These are phyloP conservation scores for Pseudopyrenochaeta lycopersici DNA, from an alignment of 2,329 filamentous ascomycete species.

Conservation along the genomic window DNA sequence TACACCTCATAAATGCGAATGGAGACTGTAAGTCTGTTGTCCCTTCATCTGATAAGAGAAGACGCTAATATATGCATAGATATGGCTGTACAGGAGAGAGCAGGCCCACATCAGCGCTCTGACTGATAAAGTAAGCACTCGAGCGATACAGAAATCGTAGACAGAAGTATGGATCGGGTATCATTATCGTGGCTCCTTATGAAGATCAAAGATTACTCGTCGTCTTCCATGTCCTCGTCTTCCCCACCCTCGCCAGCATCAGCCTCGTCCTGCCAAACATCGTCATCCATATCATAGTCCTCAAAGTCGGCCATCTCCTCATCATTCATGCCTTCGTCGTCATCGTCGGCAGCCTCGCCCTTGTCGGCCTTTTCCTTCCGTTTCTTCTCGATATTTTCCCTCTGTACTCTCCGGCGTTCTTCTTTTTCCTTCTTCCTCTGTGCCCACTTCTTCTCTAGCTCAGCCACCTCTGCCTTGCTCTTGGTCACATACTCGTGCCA, in stretches of 20 bases:
- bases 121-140: no score
- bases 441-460: constrained; percentile 85
- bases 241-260: constrained; percentile 59
- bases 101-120: no score
- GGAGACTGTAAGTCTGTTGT: no score
- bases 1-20: no score
- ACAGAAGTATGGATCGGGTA: constrained; percentile 38
- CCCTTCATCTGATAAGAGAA: no score
- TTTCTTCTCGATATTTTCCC: constrained; percentile 90
- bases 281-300: constrained; percentile 60
- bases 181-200: constrained; percentile 31
- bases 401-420: constrained; percentile 80
- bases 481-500: constrained; percentile 98
- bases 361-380: constrained; percentile 64
- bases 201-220: constrained; percentile 38
- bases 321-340: constrained; percentile 61
- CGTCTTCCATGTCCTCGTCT: constrained; percentile 58
- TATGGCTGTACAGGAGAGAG: no score
- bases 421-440: constrained; percentile 82
- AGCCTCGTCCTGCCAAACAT: constrained; percentile 62
- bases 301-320: constrained; percentile 59
- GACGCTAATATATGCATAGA: no score
- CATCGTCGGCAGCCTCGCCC: constrained; percentile 54
- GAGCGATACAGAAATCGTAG: not conserved
- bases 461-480: constrained; percentile 76